phyloP scores from a whole-genome alignment of 495 filamentous ascomycete genomes.

The Neurospora pannonica region DNA sequence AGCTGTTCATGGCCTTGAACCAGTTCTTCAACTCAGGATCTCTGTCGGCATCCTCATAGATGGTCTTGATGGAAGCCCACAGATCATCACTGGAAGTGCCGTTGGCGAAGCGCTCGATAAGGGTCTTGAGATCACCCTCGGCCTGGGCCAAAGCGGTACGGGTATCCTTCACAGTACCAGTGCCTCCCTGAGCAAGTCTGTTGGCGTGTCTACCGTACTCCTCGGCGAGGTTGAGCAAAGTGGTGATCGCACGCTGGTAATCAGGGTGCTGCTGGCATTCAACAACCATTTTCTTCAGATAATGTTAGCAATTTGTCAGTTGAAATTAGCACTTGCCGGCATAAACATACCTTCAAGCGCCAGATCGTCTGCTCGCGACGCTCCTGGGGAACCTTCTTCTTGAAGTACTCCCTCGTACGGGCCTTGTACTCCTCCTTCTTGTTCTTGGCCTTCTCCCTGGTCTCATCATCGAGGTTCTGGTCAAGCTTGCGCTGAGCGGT shows the following conservation, averaged over 20 bases:
- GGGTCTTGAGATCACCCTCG: conserved; percentile 73
- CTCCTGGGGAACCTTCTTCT: conserved; percentile 81
- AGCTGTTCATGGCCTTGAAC: conserved; percentile 72
- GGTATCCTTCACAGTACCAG: conserved; percentile 60
- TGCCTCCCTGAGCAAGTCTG: conserved; percentile 49
- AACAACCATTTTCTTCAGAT: conserved; percentile 72
- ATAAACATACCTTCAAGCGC: conserved; percentile 57
- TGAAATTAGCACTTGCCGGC: neutral
- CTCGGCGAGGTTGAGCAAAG: conserved; percentile 74
- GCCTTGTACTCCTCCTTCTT: conserved; percentile 41
- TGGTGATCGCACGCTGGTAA: conserved; percentile 82
- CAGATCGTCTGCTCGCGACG: conserved; percentile 88
- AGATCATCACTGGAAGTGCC: conserved; percentile 80
- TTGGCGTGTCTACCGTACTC: conserved; percentile 72
- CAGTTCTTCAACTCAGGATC: conserved; percentile 82
- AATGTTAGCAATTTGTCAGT: conserved; percentile 4
- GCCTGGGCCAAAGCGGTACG: conserved; percentile 55
- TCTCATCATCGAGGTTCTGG: conserved; percentile 50
- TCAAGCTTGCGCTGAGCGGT: conserved; percentile 40
- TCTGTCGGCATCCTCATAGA: conserved; percentile 84
- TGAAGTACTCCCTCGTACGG: conserved; percentile 61
- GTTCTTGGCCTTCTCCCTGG: conserved; percentile 43
- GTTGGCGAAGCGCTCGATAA: conserved; percentile 95
- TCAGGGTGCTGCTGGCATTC: conserved; percentile 92
- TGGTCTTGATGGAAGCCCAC: conserved; percentile 72